Evolutionary conservation across 371 early-diverging fungal species (phyloP).

Genomic region (Blakeslea trispora): DNA sequence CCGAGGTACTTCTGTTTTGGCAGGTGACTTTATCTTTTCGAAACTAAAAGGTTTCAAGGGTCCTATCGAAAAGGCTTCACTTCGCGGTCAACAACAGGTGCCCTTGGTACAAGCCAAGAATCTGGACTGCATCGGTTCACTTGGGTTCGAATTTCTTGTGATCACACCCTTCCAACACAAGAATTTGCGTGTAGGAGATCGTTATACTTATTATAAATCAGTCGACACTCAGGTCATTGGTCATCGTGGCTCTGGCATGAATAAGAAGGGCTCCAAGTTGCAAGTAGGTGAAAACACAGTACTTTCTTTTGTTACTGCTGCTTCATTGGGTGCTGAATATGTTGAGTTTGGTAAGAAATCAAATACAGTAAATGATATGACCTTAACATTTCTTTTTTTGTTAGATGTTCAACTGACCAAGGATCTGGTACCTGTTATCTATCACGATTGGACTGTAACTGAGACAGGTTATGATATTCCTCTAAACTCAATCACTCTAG

Average conservation of each 20-base stretch:
- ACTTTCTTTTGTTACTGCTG: conserved; percentile 87
- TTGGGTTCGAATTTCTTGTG: conserved; percentile 67
- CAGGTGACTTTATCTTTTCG: conserved; percentile 50
- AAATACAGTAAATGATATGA: no score
- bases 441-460: conserved; percentile 93
- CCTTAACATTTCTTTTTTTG: neutral
- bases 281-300: conserved; percentile 96
- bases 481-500: conserved; percentile 68
- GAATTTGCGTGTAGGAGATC: conserved; percentile 57
- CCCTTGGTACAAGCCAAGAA: conserved; percentile 57
- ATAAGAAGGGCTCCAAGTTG: conserved; percentile 59
- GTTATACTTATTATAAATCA: conserved; percentile 67
- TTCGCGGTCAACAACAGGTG: conserved; percentile 57
- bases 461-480: conserved; percentile 88
- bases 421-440: conserved; percentile 89
- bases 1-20: conserved; percentile 59
- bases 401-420: conserved; percentile 94
- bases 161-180: conserved; percentile 69
- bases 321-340: conserved; percentile 84
- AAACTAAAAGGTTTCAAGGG: conserved; percentile 44
- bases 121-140: conserved; percentile 61
- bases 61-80: conserved; percentile 37
- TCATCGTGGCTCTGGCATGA: conserved; percentile 96
- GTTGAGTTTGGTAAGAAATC: conserved; percentile 87
- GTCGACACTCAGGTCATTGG: conserved; percentile 82